phyloP scores from a whole-genome alignment of 441 rosid genomes.

The Adansonia rubrostipa region DNA sequence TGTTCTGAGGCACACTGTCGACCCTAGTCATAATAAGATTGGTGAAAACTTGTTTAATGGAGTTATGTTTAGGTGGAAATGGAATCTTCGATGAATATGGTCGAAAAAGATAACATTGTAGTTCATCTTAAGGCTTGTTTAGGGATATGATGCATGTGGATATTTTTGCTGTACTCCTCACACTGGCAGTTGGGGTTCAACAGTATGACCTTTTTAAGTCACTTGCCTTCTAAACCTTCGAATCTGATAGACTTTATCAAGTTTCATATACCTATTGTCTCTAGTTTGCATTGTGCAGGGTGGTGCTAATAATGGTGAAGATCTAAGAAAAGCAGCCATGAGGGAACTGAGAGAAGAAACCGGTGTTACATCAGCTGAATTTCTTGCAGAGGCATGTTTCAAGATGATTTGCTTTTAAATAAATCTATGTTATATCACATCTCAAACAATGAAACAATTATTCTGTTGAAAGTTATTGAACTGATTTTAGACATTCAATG shows the following conservation, averaged over 20 bases:
- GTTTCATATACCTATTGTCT: slow-evolving; percentile 6
- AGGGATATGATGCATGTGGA: neutral
- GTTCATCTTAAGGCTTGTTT: neutral
- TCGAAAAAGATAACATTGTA: neutral
- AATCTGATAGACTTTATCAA: neutral
- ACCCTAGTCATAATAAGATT: neutral
- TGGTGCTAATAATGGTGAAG: slow-evolving; percentile 73
- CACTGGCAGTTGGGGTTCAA: neutral
- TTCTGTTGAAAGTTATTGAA: slow-evolving; percentile 14
- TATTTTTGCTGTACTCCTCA: neutral
- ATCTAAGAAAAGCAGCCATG: slow-evolving; percentile 60
- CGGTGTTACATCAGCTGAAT: slow-evolving; percentile 68
- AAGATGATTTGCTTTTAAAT: neutral
- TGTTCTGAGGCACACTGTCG: neutral
- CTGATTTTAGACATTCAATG: slow-evolving; percentile 26
- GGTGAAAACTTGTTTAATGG: neutral
- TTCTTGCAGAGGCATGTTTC: slow-evolving; percentile 64
- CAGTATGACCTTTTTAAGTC: neutral
- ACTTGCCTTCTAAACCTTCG: neutral
- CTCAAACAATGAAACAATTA: neutral
- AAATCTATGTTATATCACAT: neutral
- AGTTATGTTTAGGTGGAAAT: slow-evolving; percentile 3
- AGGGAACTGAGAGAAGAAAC: slow-evolving; percentile 84
- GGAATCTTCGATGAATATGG: neutral
- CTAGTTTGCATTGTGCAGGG: slow-evolving; percentile 45